Conservation (phyloP, 2,329 filamentous ascomycete species). For the Botrytis medusae region DNA sequence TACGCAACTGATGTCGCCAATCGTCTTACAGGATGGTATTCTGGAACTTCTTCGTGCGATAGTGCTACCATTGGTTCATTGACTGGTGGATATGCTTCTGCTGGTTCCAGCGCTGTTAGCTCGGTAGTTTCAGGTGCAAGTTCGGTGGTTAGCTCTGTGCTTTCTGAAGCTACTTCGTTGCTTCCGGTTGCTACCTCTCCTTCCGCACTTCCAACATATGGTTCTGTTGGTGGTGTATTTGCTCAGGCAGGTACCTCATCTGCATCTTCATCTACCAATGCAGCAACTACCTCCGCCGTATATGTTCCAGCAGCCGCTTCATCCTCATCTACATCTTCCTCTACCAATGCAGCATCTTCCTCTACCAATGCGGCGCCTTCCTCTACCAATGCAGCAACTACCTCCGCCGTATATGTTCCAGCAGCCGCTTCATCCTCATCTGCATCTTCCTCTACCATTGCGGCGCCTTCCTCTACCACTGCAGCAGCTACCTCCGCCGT, state of each 20-base stretch:
- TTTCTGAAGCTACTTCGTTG: background rate
- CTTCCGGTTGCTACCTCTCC: background rate
- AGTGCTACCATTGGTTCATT: conserved; percentile 24
- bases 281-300: background rate
- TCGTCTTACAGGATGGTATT: conserved; percentile 27
- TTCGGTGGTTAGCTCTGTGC: background rate
- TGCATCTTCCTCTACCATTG: background rate
- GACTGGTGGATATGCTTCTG: conserved; percentile 3
- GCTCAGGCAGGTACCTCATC: background rate
- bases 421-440: background rate
- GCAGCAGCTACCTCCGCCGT: background rate
- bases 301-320: background rate
- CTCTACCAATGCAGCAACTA: background rate
- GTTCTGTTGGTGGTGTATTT: conserved; percentile 3
- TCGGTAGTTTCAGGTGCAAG: background rate
- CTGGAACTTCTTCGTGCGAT: conserved; percentile 25
- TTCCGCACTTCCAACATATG: background rate
- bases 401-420: background rate
- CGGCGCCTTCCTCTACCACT: no score
- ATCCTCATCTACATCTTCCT: background rate
- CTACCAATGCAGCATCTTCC: background rate
- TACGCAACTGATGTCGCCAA: conserved; percentile 35
- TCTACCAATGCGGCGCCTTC: no score
- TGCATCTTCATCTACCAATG: background rate
- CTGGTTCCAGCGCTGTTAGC: background rate